Evolutionary conservation across 2,329 filamentous ascomycete species (phyloP).

Genomic region (Periconia macrospinosa): DNA sequence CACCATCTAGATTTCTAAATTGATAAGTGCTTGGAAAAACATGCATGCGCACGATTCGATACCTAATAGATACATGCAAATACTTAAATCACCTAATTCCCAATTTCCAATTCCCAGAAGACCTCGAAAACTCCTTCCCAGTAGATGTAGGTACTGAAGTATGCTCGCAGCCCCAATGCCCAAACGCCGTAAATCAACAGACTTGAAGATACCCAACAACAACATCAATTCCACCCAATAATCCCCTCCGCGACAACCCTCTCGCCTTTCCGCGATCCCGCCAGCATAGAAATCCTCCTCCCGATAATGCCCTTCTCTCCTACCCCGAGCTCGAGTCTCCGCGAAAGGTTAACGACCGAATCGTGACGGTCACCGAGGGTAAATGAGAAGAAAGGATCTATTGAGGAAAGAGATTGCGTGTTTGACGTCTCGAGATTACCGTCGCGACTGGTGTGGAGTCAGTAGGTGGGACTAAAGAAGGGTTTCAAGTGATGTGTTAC

Average conservation of each 20-base stretch:
- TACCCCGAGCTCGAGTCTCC: conserved; percentile 32
- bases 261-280: conserved; percentile 17
- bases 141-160: no score
- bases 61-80: no score
- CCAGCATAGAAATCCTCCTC: conserved; percentile 35
- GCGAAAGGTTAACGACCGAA: conserved; percentile 17
- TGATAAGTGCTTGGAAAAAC: no score
- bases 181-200: neutral
- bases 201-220: neutral
- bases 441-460: conserved; percentile 20
- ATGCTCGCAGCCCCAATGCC: neutral
- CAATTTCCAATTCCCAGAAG: no score
- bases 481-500: conserved; percentile 12
- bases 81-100: no score
- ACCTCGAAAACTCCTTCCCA: no score
- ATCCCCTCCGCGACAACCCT: conserved; percentile 33
- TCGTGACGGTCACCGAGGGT: conserved; percentile 9
- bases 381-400: conserved; percentile 30
- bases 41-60: no score
- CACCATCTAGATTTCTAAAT: no score
- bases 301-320: conserved; percentile 37
- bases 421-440: conserved; percentile 29
- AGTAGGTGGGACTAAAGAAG: neutral
- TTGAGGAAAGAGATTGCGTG: neutral
- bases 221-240: conserved; percentile 38